Percentiles rank a stretch among this genome's conserved stretches.
Conservation (phyloP, 352 stramenopile species). For the Blastocystis sp. region DNA sequence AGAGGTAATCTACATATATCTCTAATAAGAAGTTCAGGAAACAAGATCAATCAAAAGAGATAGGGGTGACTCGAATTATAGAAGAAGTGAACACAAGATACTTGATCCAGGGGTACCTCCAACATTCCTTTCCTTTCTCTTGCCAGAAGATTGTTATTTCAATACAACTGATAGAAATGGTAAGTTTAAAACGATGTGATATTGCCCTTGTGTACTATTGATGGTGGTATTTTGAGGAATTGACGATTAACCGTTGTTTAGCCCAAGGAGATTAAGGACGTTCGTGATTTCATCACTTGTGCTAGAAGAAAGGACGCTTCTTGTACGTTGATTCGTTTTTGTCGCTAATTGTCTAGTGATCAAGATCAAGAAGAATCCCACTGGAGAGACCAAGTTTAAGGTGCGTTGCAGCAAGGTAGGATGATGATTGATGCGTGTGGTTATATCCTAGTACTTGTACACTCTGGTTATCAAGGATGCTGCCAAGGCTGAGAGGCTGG, state of each 20-base stretch:
- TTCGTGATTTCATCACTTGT: slow-evolving; percentile 58
- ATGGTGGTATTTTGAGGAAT: neutral
- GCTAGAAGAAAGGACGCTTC: slow-evolving; percentile 62
- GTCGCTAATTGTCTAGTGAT: slow-evolving; percentile 47
- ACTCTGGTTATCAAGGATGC: slow-evolving; percentile 60
- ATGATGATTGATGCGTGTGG: no score
- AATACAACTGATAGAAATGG: slow-evolving; percentile 10
- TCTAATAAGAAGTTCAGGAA: no score
- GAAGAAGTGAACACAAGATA: neutral
- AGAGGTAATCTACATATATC: neutral
- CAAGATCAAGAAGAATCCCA: slow-evolving; percentile 62
- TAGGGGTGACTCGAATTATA: neutral
- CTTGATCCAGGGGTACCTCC: neutral
- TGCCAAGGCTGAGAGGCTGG: slow-evolving; percentile 50
- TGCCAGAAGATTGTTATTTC: slow-evolving; percentile 54
- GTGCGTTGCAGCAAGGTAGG: slow-evolving; percentile 62
- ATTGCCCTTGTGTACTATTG: neutral
- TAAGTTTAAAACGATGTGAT: neutral
- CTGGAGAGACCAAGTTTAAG: slow-evolving; percentile 61
- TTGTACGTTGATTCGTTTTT: neutral
- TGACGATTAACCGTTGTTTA: slow-evolving; percentile 24
- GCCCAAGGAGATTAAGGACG: slow-evolving; percentile 63
- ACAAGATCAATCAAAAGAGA: neutral
- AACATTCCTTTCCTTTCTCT: neutral
- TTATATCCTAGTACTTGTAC: slow-evolving; percentile 61